A percentile compares a stretch with the other conserved stretches of the same genome.
Evolutionary conservation across 805 yeast species (phyloP).

Genomic region (Scheffersomyces lignosus): DNA sequence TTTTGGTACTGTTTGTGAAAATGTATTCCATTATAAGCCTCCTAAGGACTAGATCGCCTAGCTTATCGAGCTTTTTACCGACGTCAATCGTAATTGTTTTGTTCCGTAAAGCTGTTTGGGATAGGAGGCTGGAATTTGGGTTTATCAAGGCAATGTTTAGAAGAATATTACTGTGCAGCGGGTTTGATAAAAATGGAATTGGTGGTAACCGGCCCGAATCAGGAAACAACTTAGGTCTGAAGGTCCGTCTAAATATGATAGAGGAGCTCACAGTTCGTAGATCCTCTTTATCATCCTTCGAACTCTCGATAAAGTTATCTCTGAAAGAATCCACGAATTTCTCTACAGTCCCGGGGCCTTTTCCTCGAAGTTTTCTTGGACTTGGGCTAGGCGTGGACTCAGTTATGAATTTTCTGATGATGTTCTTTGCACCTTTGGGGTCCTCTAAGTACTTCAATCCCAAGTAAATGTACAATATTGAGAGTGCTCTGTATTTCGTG

Average conservation of each 20-base stretch:
- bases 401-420: neutral
- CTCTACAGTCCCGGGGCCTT: no score
- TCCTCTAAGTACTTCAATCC: conserved; percentile 9
- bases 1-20: conserved; percentile 2
- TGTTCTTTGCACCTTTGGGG: no score
- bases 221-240: conserved; percentile 6
- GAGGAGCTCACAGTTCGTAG: neutral
- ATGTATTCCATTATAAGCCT: conserved; percentile 6
- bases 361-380: no score
- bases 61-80: conserved; percentile 6
- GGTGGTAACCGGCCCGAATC: neutral
- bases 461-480: conserved; percentile 6
- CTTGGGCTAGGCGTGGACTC: conserved; percentile 1
- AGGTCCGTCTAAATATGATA: conserved; percentile 2
- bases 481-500: neutral
- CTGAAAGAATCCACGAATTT: neutral
- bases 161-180: neutral
- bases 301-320: neutral
- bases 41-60: conserved; percentile 8
- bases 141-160: neutral
- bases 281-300: conserved; percentile 4
- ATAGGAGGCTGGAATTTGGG: neutral
- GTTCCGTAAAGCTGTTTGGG: neutral
- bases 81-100: conserved; percentile 5
- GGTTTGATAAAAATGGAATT: neutral